phyloP scores from a whole-genome alignment of 1,284 basidiomycete genomes.

The Cryptococcus hybrid region DNA sequence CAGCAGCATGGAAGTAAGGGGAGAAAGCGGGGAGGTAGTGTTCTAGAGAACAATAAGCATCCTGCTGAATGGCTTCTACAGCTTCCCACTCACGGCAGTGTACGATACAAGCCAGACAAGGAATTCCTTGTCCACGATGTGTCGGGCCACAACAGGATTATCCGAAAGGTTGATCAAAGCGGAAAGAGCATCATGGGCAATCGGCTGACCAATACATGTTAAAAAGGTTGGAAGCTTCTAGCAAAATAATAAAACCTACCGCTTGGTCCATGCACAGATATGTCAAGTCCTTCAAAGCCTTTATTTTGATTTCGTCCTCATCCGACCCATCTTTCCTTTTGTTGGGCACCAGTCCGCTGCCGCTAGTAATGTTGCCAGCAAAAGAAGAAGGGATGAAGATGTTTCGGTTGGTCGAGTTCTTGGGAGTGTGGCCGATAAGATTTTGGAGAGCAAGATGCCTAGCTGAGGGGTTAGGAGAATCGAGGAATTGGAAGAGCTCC shows the following conservation, averaged over 20 bases:
- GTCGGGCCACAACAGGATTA: slow-evolving; percentile 65
- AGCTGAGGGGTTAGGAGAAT: slow-evolving; percentile 82
- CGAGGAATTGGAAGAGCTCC: slow-evolving; percentile 80
- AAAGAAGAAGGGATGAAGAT: slow-evolving; percentile 65
- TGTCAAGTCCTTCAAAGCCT: slow-evolving; percentile 63
- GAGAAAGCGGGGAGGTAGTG: slow-evolving; percentile 82
- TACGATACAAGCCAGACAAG: slow-evolving; percentile 84
- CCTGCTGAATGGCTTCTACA: neutral
- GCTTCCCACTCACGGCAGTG: slow-evolving; percentile 66
- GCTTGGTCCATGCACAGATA: slow-evolving; percentile 80
- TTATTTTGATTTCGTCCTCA: slow-evolving; percentile 64
- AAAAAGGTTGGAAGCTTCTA: too few relatives aligned
- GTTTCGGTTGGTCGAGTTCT: slow-evolving; percentile 65
- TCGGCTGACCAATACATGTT: slow-evolving; percentile 56
- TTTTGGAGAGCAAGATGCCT: slow-evolving; percentile 82
- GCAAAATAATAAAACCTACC: slow-evolving; percentile 50
- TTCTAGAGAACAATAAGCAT: slow-evolving; percentile 57
- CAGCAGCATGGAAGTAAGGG: slow-evolving; percentile 93
- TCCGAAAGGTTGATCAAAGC: slow-evolving; percentile 94
- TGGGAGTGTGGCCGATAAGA: slow-evolving; percentile 73
- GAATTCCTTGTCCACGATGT: slow-evolving; percentile 73
- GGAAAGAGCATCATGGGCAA: slow-evolving; percentile 93
- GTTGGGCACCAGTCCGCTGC: slow-evolving; percentile 54
- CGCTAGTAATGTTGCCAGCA: slow-evolving; percentile 34
- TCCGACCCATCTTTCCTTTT: slow-evolving; percentile 47